Evolutionary conservation across 805 yeast species (phyloP).

Genomic region (Candida boidinii): DNA sequence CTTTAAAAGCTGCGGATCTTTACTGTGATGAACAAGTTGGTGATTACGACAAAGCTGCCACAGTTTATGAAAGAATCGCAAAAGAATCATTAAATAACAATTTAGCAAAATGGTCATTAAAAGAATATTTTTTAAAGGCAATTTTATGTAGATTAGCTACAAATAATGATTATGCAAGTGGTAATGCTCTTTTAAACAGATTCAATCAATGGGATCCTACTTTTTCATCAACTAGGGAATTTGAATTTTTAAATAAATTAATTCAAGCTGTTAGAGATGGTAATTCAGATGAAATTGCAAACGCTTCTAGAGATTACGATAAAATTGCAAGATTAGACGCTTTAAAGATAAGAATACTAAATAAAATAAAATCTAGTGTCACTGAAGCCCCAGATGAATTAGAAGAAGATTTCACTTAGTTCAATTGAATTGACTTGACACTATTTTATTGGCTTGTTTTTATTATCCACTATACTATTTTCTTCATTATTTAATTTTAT

Average conservation of each 20-base stretch:
- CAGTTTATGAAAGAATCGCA: constrained; percentile 70
- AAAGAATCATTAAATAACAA: constrained; percentile 65
- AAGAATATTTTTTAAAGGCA: constrained; percentile 83
- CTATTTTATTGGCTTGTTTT: too few species aligned
- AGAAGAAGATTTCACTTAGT: constrained; percentile 28
- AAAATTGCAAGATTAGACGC: constrained; percentile 84
- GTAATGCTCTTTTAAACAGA: constrained; percentile 58
- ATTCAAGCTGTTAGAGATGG: constrained; percentile 72
- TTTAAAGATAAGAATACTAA: constrained; percentile 77
- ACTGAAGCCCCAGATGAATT: constrained; percentile 21
- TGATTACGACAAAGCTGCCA: constrained; percentile 69
- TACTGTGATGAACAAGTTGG: constrained; percentile 55
- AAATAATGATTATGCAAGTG: constrained; percentile 75
- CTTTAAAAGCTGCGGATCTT: constrained; percentile 82
- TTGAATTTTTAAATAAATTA: constrained; percentile 54
- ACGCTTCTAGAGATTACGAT: constrained; percentile 73
- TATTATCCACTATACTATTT: too few species aligned
- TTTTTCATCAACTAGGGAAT: constrained; percentile 72
- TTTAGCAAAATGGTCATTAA: constrained; percentile 82
- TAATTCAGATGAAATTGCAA: constrained; percentile 68
- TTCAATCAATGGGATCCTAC: constrained; percentile 66
- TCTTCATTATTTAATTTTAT: too few species aligned
- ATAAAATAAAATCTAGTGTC: constrained; percentile 60
- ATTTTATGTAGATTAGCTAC: constrained; percentile 77
- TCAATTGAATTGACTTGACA: not conserved